These are phyloP conservation scores for Eucalyptus paniculata DNA, from an alignment of 345 rosid species.

Conservation along the genomic window DNA sequence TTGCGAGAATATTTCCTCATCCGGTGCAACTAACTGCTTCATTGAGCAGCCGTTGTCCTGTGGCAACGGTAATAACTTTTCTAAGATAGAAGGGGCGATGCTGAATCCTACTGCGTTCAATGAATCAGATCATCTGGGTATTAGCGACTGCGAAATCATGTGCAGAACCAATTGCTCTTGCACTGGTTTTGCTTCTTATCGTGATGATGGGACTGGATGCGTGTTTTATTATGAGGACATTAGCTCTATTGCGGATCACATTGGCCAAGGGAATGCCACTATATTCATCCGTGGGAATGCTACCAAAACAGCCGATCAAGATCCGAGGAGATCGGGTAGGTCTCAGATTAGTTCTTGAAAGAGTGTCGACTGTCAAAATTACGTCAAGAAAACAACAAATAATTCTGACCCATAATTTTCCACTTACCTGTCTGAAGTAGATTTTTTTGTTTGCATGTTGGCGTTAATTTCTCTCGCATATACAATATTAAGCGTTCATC, in stretches of 20 bases:
- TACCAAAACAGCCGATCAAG: not conserved
- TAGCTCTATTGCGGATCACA: not conserved
- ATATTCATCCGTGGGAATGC: not conserved
- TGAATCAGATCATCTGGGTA: not conserved
- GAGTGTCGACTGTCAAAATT: not conserved
- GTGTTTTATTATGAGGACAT: not conserved
- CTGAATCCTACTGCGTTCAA: not conserved
- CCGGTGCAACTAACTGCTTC: not conserved
- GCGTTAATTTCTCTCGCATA: not conserved
- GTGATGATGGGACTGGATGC: not conserved
- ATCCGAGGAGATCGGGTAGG: not conserved
- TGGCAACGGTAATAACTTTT: not conserved
- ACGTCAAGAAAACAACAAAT: not conserved
- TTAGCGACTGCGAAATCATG: not conserved
- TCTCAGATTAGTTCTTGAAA: not conserved
- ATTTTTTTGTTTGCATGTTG: not conserved
- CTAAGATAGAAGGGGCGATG: not conserved
- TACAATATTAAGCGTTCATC: not conserved
- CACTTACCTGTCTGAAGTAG: not conserved
- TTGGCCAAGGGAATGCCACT: not conserved
- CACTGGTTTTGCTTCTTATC: not conserved
- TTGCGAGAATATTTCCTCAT: not conserved
- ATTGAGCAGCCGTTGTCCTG: not conserved
- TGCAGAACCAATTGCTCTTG: conserved; percentile 3
- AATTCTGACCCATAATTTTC: not conserved